Evolutionary conservation across 257 asterid species (phyloP), one percentile per base, ranked within the genome.

Genomic region (Petunia axillaris): DNA sequence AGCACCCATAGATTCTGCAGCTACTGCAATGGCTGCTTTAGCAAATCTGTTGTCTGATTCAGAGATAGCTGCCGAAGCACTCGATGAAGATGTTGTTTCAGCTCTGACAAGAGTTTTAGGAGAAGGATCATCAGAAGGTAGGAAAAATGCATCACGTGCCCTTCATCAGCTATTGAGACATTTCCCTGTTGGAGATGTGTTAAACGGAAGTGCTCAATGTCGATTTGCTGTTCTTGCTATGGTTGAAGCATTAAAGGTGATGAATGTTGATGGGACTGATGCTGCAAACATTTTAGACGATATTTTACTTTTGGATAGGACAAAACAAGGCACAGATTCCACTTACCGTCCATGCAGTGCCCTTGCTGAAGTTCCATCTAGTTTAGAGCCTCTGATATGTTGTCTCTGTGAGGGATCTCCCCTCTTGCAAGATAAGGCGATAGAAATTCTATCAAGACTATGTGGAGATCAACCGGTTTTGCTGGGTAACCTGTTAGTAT

Each of bases 71-170:
- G 87, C 91, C 5, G 97, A 90, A 86, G 97, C 98, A 41, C 81
- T 94, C 80, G 89, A 86, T 64, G 98, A 90, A 89, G 95, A 94
- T 79, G 90, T 94, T 81, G 89, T 91, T 85, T 88, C 95, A 62
- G 93, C 98, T 81, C 84, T 94, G 86, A 88, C 86, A 65, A 89
- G 91, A 85, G 90, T 89, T 67, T 63, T 94, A 80, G 95, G 91
- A 71, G 97, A 94, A 86, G 94, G 97, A 80, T 90, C 94, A 5
- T 48, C 84, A 25, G 93, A 88, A 75, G 98, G 98, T 71, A 93
- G 91, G 87, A 90, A 79, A 87, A 88, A 89, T 64, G 96, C 97
- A 43, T 81, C 92, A n/a, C 85, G 94, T 82, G 96, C 93, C 78
- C 97, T 94, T 78, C 86, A 82, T 82, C 94, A 93, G 86, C 83